Base-by-base conservation (phyloP, 305 asterid species). In the Nicotiana rustica region DNA sequence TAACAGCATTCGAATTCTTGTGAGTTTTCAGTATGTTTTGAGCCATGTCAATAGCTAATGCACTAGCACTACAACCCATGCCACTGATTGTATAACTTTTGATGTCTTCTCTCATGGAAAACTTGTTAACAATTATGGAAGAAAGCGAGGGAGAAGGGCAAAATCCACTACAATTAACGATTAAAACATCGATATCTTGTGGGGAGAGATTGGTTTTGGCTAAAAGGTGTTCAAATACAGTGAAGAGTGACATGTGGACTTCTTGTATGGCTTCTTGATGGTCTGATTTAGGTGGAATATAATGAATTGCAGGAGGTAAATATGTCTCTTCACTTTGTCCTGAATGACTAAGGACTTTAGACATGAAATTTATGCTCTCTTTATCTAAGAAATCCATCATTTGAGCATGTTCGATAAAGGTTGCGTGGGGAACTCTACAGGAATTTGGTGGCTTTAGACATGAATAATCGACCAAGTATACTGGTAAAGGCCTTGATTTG, bases 41-140 rank as follows among this genome's bases (percentile, higher is more conserved):
- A 2, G 97, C 97, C 92, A 87, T 88, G 56, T 93, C 97, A 12
- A 95, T 52, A 13, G 93, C 94, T 69, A 93, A n/a, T 1, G 94
- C 95, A 68, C 97, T 95, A 0, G 94, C 98, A 66, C 95, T 90
- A 88, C 98, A 95, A 52, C 98, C 98, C 98, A 95, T 95, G 10
- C 98, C 98, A 47, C 92, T 85, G 0, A 95, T 10, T 2, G 83
- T 91, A 86, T 85, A 95, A 88, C 92, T 91, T 65, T 89, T 92
- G 1, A 92, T 77, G 57, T 92, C 95, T 59, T 93, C 93, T 60
- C 91, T 88, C 91, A 92, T 83, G 33, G 82, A 41, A 78, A 41
- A 41, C 49, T 80, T 80, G 86, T 88, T 90, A 52, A 92, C 62
- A 3, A 95, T 66, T 35, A 91, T 85, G 57, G 96, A 86, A 2